Conservation (phyloP, 2,329 filamentous ascomycete genomes). For the Microdochium paspali region DNA sequence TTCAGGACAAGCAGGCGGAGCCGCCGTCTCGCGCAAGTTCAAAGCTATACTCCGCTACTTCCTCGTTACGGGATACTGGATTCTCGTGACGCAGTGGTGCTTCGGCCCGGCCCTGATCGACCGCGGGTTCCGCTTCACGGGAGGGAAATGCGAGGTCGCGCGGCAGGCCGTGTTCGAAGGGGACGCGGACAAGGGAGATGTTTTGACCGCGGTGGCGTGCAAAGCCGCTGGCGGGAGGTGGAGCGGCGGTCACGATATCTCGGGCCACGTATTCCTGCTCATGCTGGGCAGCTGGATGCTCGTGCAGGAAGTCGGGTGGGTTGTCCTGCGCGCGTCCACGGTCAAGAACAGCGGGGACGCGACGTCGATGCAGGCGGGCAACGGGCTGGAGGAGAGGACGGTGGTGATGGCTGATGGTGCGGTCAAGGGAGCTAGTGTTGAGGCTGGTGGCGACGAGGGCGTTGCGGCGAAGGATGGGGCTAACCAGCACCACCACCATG, state of each 20-base stretch:
- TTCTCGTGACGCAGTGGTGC: constrained; percentile 89
- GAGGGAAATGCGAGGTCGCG: constrained; percentile 67
- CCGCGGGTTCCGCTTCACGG: constrained; percentile 78
- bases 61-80: constrained; percentile 69
- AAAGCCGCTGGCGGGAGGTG: constrained; percentile 74
- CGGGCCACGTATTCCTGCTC: constrained; percentile 87
- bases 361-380: too few relatives aligned
- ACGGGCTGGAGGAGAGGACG: constrained; percentile 58
- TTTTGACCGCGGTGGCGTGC: constrained; percentile 70
- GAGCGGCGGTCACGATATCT: constrained; percentile 94
- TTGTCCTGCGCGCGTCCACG: constrained; percentile 36
- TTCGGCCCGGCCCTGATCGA: constrained; percentile 89
- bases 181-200: constrained; percentile 33
- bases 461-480: constrained; percentile 11
- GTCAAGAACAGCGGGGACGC: too few relatives aligned
- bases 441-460: constrained; percentile 20
- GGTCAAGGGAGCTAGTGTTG: constrained; percentile 47
- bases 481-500: constrained; percentile 9
- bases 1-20: too few relatives aligned
- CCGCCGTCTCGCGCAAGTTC: constrained; percentile 30
- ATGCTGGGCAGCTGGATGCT: constrained; percentile 77
- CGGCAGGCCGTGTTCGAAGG: constrained; percentile 35
- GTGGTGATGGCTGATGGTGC: constrained; percentile 60
- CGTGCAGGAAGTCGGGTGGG: constrained; percentile 65
- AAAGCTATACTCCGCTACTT: constrained; percentile 60